phyloP scores from a whole-genome alignment of 129 eudicot genomes.

The Chrysanthemum lavandulifolium region DNA sequence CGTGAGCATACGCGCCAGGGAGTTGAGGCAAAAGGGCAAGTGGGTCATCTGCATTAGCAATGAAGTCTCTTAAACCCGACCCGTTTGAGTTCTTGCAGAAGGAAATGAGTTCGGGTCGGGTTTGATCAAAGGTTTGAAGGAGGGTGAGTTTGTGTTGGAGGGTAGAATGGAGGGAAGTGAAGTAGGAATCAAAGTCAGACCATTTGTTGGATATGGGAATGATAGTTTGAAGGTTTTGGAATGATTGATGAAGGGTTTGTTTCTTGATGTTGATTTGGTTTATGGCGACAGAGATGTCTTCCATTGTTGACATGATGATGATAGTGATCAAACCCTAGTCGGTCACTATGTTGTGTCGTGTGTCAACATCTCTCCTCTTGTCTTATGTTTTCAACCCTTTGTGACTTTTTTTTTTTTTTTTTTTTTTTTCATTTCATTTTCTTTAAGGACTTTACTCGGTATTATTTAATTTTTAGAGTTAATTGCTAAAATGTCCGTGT shows the following conservation, averaged over 20 bases:
- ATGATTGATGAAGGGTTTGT: constrained; percentile 36
- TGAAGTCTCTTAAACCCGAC: constrained; percentile 26
- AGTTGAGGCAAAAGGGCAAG: constrained; percentile 25
- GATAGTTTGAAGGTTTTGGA: constrained; percentile 36
- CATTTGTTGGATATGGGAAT: constrained; percentile 34
- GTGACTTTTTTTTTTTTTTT: too few relatives aligned
- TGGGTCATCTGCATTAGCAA: constrained; percentile 19
- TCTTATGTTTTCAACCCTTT: too few relatives aligned
- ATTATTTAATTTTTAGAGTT: too few relatives aligned
- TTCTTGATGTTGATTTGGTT: constrained; percentile 36
- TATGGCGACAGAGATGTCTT: constrained; percentile 38
- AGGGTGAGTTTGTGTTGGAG: constrained; percentile 33
- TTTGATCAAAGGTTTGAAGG: constrained; percentile 25
- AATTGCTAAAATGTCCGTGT: too few relatives aligned
- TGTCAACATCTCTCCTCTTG: too few relatives aligned
- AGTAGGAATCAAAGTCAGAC: constrained; percentile 49
- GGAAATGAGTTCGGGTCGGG: constrained; percentile 35
- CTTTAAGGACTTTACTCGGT: too few relatives aligned
- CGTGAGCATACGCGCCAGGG: constrained; percentile 36
- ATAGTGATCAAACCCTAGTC: too few relatives aligned
- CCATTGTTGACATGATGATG: constrained; percentile 9
- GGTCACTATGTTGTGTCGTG: too few relatives aligned
- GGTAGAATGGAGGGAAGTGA: constrained; percentile 33
- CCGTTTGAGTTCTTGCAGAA: constrained; percentile 44
- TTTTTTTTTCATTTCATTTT: too few relatives aligned